phyloP scores from a whole-genome alignment of 2,329 filamentous ascomycete species.

The Trichocomaceae sp. region DNA sequence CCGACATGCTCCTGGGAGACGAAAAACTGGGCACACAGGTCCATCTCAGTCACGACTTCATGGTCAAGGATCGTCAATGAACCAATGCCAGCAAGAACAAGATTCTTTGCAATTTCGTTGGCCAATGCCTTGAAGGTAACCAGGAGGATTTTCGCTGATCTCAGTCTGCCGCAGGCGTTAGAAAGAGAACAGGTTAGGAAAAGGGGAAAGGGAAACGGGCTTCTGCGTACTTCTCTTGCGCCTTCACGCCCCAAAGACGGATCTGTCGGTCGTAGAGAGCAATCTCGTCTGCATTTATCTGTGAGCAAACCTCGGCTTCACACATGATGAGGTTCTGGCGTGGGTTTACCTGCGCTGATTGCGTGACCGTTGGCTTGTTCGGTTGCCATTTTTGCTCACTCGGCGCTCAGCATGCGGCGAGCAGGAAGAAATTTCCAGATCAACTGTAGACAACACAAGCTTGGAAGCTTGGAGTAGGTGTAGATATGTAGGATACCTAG shows the following conservation, averaged over 20 bases:
- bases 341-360: constrained; percentile 30
- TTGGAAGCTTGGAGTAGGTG: too few relatives aligned
- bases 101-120: constrained; percentile 94
- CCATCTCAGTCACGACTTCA: constrained; percentile 65
- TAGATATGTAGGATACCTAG: too few relatives aligned
- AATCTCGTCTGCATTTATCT: constrained; percentile 67
- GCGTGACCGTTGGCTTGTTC: constrained; percentile 20
- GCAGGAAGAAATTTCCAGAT: background rate
- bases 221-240: constrained; percentile 63
- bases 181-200: background rate
- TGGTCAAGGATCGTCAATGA: constrained; percentile 85
- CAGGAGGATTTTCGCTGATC: constrained; percentile 80
- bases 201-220: background rate
- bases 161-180: constrained; percentile 53
- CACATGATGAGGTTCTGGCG: background rate
- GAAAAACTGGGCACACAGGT: constrained; percentile 79
- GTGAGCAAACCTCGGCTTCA: background rate
- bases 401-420: background rate
- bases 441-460: background rate
- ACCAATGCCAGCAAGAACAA: constrained; percentile 86
- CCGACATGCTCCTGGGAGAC: constrained; percentile 66
- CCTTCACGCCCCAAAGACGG: constrained; percentile 91
- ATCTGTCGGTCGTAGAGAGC: constrained; percentile 97
- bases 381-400: constrained; percentile 19
- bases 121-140: constrained; percentile 81